Base-by-base conservation (phyloP, 2,329 filamentous ascomycete species). In the Beauveria asiatica region DNA sequence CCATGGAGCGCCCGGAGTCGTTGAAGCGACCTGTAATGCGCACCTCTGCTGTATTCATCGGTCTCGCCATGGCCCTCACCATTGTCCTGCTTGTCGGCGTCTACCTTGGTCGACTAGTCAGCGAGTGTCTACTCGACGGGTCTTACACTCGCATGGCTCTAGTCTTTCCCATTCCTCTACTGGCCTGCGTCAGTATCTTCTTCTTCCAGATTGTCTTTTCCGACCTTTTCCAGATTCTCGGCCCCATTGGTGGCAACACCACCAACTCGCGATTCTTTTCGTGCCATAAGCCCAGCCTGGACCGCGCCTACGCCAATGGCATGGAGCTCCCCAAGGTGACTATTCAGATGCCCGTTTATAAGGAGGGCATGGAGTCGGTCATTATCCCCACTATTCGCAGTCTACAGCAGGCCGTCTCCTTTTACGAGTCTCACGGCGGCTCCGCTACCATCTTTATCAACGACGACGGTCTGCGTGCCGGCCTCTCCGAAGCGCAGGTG, bases 381-480 rank as follows among this genome's bases (percentile, higher is more conserved):
- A 81, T 82, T 63, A 73, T 76, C 10, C 79, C 79, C 5, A 82
- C 79, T 0, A 72, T 81, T 46, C 69, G 74, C 45, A 78, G 75
- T 56, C 68, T 81, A 46, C 77, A 80, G 64, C 73, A 75, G 1
- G 79, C 79, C 19, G 80, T 81, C 52, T 77, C 75, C 1, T 75
- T 75, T 56, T 81, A 81, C 64, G 78, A 80, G 64, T 72, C 75
- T 51, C 75, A 78, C 54, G 73, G 73, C 61, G 76, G 75, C 46
- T 70, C 75, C 13, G 76, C 76, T 7, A 75, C 72, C 30, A 84
- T 86, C 62, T 84, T 85, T 64, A 71, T 86, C 68, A 85, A 85
- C 66, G 83, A 86, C 63, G 83, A 86, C 64, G 83, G 83, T 59
- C 80, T 86, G 74, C 82, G 84, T 64, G 68, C 82, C 8, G 66